A percentile compares a stretch with the other conserved stretches of the same genome.
phyloP scores from a whole-genome alignment of 2,329 filamentous ascomycete species.

The Microdochium nivale region DNA sequence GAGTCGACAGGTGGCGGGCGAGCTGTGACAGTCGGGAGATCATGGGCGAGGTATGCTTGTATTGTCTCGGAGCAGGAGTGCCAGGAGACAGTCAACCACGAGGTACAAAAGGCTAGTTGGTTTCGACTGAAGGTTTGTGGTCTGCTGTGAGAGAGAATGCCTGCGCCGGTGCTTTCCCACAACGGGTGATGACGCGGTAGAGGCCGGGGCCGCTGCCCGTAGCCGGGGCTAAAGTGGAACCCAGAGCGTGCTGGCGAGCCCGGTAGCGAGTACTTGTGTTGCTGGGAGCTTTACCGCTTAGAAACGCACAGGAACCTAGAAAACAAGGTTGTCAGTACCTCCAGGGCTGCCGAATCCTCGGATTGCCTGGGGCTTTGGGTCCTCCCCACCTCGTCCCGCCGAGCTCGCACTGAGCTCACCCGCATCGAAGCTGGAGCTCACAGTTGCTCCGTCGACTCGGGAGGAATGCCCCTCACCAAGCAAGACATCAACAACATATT shows the following conservation, averaged over 20 bases:
- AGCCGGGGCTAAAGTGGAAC: neutral
- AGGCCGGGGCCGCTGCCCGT: neutral
- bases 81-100: no score
- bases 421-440: neutral
- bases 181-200: neutral
- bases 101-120: no score
- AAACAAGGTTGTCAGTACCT: no score
- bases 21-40: slow-evolving; percentile 68
- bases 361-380: no score
- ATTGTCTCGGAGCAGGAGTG: neutral
- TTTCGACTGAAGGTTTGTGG: neutral
- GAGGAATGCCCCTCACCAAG: neutral
- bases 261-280: neutral
- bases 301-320: no score
- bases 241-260: neutral
- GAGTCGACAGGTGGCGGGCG: slow-evolving; percentile 60
- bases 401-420: neutral
- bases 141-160: neutral
- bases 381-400: neutral
- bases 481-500: neutral
- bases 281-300: no score
- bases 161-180: neutral
- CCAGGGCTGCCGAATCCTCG: no score
- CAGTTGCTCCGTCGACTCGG: no score
- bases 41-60: slow-evolving; percentile 39